phyloP scores from a whole-genome alignment of 257 asterid species.

The Solanum corneliomulleri region DNA sequence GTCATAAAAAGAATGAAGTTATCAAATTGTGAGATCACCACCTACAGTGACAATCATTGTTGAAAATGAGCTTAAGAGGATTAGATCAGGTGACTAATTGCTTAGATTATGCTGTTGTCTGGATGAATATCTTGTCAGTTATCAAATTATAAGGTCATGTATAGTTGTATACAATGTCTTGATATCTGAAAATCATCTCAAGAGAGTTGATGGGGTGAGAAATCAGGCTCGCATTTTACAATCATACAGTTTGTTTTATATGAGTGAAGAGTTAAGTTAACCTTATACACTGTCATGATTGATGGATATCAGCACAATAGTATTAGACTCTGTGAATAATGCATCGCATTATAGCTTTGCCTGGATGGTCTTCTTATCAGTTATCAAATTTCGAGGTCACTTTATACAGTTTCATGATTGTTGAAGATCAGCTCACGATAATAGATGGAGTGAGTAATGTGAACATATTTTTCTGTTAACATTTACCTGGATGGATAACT shows the following conservation, averaged over 20 bases:
- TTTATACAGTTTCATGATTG: not conserved
- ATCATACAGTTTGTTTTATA: not conserved
- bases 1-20: not conserved
- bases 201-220: not conserved
- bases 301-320: not conserved
- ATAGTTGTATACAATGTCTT: not conserved
- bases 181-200: not conserved
- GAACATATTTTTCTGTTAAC: not conserved
- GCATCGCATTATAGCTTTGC: not conserved
- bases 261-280: not conserved
- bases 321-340: not conserved
- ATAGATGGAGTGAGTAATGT: not conserved
- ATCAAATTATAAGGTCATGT: not conserved
- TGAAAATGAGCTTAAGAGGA: not conserved
- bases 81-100: not conserved
- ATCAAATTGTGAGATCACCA: not conserved
- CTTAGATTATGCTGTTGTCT: not conserved
- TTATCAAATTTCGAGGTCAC: not conserved
- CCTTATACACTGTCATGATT: not conserved
- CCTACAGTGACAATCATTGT: not conserved
- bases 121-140: not conserved
- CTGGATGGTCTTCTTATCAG: not conserved
- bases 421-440: not conserved
- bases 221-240: not conserved
- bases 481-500: not conserved